A percentile compares a stretch with the other conserved stretches of the same genome.
Conservation (phyloP, 371 early-diverging fungal genomes). For the Lichtheimia ramosa region DNA sequence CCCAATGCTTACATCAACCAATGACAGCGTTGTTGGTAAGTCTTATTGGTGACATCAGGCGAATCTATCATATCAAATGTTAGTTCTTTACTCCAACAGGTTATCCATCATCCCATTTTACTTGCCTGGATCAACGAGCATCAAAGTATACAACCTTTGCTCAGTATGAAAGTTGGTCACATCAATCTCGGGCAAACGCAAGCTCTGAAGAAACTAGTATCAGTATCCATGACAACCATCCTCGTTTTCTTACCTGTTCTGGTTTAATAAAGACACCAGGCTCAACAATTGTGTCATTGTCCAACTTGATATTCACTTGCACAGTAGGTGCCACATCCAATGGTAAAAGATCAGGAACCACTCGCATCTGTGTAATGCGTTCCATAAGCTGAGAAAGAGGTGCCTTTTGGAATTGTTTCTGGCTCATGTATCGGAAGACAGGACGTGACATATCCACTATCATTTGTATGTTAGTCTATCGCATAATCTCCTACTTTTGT, state of each 20-base stretch:
- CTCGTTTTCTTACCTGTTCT: slow-evolving; percentile 32
- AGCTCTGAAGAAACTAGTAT: slow-evolving; percentile 32
- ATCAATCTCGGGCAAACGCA: slow-evolving; percentile 58
- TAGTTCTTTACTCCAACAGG: not conserved
- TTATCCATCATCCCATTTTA: not conserved
- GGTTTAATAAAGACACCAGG: slow-evolving; percentile 61
- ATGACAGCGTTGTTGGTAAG: slow-evolving; percentile 70
- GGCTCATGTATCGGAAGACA: slow-evolving; percentile 71
- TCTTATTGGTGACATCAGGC: slow-evolving; percentile 57
- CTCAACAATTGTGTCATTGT: slow-evolving; percentile 39
- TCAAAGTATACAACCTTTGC: slow-evolving; percentile 66
- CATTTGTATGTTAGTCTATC: not conserved
- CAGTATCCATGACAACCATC: not conserved
- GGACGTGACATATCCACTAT: slow-evolving; percentile 69
- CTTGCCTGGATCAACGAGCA: slow-evolving; percentile 72
- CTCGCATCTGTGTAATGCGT: slow-evolving; percentile 78
- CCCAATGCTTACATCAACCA: slow-evolving; percentile 55
- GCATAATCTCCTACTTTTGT: not conserved
- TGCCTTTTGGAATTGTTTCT: slow-evolving; percentile 64
- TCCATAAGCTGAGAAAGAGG: slow-evolving; percentile 68
- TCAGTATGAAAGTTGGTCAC: slow-evolving; percentile 71
- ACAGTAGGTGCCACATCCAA: slow-evolving; percentile 50
- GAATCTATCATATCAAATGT: slow-evolving; percentile 36
- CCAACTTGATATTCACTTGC: slow-evolving; percentile 49
- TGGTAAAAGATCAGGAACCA: slow-evolving; percentile 75